Evolutionary conservation across 257 asterid genomes (phyloP).

Genomic region (Solanum sejunctum): DNA sequence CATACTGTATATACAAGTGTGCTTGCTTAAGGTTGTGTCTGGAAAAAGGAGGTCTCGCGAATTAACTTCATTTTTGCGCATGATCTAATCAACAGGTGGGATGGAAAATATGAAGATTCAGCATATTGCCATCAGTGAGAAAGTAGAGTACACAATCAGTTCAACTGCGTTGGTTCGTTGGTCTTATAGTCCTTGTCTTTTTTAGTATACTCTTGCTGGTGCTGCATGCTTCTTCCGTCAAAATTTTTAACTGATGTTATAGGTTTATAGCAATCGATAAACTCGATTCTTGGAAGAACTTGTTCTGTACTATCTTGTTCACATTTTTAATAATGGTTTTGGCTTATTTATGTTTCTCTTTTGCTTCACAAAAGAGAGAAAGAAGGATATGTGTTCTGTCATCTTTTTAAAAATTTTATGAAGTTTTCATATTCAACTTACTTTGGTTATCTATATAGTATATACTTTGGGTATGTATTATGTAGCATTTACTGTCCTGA

Average conservation of each 20-base stretch:
- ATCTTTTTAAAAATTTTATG: background rate
- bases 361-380: background rate
- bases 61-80: background rate
- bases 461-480: background rate
- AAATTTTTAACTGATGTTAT: background rate
- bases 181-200: background rate
- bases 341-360: background rate
- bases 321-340: background rate
- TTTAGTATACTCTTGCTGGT: background rate
- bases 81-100: constrained; percentile 42
- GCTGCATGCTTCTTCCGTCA: background rate
- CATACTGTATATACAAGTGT: background rate
- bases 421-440: background rate
- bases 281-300: background rate
- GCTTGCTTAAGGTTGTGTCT: background rate
- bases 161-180: background rate
- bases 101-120: constrained; percentile 61
- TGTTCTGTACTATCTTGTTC: background rate
- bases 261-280: background rate
- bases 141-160: background rate
- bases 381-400: background rate
- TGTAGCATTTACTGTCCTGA: background rate
- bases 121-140: constrained; percentile 15
- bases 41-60: background rate
- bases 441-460: background rate